Percentiles rank a stretch among this genome's conserved stretches.
These are phyloP conservation scores for Verticillium nonalfalfae DNA, from an alignment of 2,329 filamentous ascomycete species.

Conservation along the genomic window DNA sequence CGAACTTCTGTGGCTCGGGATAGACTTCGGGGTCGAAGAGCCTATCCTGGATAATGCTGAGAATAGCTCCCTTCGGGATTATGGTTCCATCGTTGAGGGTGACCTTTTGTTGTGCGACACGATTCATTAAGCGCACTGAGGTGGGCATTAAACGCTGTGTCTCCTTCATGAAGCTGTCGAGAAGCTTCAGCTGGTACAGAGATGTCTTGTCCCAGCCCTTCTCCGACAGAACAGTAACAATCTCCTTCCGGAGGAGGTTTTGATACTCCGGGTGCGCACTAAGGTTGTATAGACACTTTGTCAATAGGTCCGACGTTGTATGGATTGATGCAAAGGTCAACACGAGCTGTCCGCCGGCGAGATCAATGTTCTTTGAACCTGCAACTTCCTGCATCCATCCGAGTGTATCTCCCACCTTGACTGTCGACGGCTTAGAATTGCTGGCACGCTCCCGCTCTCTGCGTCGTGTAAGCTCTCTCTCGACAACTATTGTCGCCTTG, in stretches of 20 bases:
- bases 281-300: slow-evolving; percentile 31
- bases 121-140: background rate
- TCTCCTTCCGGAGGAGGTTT: slow-evolving; percentile 33
- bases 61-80: slow-evolving; percentile 1
- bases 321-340: slow-evolving; percentile 57
- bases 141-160: slow-evolving; percentile 18
- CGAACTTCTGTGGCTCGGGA: slow-evolving; percentile 2
- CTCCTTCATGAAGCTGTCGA: slow-evolving; percentile 36
- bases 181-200: slow-evolving; percentile 28
- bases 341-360: slow-evolving; percentile 63
- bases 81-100: slow-evolving; percentile 7
- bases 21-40: background rate
- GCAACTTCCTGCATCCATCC: slow-evolving; percentile 35
- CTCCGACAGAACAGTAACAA: slow-evolving; percentile 23
- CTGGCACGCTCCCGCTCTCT: background rate
- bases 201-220: slow-evolving; percentile 27
- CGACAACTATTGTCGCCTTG: slow-evolving; percentile 17
- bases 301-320: slow-evolving; percentile 28
- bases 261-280: slow-evolving; percentile 29
- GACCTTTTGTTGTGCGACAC: background rate
- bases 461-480: slow-evolving; percentile 21
- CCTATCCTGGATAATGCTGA: background rate
- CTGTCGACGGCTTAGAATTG: slow-evolving; percentile 16
- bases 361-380: slow-evolving; percentile 57
- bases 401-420: slow-evolving; percentile 26